Conservation (phyloP, 768 basidiomycete genomes). For the Pleurotus djamor region DNA sequence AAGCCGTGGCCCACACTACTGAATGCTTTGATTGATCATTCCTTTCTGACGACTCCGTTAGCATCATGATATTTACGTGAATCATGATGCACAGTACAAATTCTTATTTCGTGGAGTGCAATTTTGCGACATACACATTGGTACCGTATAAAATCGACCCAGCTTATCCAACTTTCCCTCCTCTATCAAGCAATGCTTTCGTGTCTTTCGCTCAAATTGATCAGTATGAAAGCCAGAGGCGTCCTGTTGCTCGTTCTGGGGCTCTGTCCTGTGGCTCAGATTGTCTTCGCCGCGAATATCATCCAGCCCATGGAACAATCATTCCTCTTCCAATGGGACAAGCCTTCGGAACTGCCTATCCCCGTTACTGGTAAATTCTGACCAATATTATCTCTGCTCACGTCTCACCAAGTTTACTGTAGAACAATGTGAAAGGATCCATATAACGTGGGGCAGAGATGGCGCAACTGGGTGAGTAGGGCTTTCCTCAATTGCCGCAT, state of each 20-base stretch:
- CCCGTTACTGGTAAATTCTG: neutral
- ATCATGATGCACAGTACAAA: no score
- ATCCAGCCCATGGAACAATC: neutral
- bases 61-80: no score
- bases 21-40: no score
- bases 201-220: no score
- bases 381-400: neutral
- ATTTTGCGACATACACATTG: no score
- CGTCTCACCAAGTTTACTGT: neutral
- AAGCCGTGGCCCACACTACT: no score
- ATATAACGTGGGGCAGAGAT: conserved; percentile 38
- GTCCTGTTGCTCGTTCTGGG: neutral
- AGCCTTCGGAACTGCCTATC: neutral
- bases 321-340: neutral
- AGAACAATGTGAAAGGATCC: conserved; percentile 45
- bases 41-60: no score
- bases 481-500: neutral
- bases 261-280: neutral
- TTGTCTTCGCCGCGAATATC: neutral
- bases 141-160: no score
- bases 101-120: no score
- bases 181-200: no score
- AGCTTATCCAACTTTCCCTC: no score
- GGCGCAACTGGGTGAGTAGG: conserved; percentile 34
- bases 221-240: no score